A percentile compares a stretch with the other conserved stretches of the same genome.
Evolutionary conservation across 2,329 filamentous ascomycete genomes (phyloP).

Genomic region (Colletotrichum spaethianum): DNA sequence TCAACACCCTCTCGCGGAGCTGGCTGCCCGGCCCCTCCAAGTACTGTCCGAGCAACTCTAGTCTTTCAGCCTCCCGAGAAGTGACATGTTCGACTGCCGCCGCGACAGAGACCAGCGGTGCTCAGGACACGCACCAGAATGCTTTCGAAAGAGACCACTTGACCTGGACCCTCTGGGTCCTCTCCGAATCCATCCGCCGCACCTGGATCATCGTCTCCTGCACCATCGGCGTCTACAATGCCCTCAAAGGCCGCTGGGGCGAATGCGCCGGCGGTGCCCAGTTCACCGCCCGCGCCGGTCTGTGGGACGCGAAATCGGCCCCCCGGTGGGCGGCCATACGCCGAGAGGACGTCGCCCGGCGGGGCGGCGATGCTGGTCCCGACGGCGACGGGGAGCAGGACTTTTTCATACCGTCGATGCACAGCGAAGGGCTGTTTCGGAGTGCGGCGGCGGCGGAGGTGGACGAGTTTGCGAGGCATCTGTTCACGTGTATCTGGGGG

Average conservation of each 20-base stretch:
- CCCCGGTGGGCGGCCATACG: slow-evolving; percentile 43
- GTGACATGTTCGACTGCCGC: not conserved
- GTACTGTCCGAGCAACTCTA: not conserved
- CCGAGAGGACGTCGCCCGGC: not conserved
- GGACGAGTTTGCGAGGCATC: slow-evolving; percentile 35
- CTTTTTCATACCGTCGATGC: slow-evolving; percentile 20
- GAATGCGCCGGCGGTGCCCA: slow-evolving; percentile 44
- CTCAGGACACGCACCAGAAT: not conserved
- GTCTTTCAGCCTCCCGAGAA: not conserved
- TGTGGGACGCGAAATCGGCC: slow-evolving; percentile 48
- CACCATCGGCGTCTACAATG: slow-evolving; percentile 42
- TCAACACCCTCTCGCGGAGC: slow-evolving; percentile 8
- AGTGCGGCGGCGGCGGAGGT: slow-evolving; percentile 30
- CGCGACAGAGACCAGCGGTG: not conserved
- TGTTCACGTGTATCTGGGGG: slow-evolving; percentile 33
- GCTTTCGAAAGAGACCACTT: slow-evolving; percentile 32
- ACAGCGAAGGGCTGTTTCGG: not conserved
- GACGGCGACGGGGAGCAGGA: not conserved
- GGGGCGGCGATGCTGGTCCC: not conserved
- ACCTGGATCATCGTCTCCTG: slow-evolving; percentile 46
- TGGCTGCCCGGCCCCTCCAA: slow-evolving; percentile 8
- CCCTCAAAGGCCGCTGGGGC: slow-evolving; percentile 37
- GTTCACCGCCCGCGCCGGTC: slow-evolving; percentile 46
- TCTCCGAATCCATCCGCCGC: slow-evolving; percentile 49
- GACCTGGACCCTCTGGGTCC: slow-evolving; percentile 49